Percentiles rank a stretch among this genome's conserved stretches.
phyloP scores from a whole-genome alignment of 331 rosid species.

The Saraca asoca region DNA sequence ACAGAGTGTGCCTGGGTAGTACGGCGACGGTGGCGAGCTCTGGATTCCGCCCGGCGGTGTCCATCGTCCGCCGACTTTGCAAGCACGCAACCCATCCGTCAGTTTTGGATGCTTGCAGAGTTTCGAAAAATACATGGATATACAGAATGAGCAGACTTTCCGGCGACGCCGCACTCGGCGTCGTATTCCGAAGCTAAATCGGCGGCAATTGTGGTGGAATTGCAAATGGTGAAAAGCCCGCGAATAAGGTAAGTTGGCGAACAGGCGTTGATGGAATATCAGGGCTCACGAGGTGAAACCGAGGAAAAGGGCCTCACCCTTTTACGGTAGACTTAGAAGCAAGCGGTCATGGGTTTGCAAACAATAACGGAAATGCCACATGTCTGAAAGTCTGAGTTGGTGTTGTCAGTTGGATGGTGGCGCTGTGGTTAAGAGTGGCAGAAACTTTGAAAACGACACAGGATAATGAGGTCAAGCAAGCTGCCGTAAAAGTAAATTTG shows the following conservation, averaged over 20 bases:
- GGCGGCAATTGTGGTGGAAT: slow-evolving; percentile 10
- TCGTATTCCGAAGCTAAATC: not conserved
- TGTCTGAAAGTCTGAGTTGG: slow-evolving; percentile 42
- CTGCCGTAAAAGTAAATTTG: slow-evolving; percentile 25
- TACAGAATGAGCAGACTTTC: not conserved
- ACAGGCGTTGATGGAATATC: not conserved
- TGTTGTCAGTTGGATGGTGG: slow-evolving; percentile 51
- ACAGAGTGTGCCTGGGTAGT: slow-evolving; percentile 24
- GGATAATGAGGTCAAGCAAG: slow-evolving; percentile 31
- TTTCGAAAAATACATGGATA: slow-evolving; percentile 45
- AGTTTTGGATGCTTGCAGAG: slow-evolving; percentile 33
- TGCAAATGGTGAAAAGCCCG: slow-evolving; percentile 1
- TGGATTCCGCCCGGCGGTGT: slow-evolving; percentile 28
- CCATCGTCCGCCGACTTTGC: slow-evolving; percentile 42
- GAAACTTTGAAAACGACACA: slow-evolving; percentile 33
- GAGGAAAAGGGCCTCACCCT: not conserved
- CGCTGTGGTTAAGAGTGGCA: not conserved
- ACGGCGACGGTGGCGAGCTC: slow-evolving; percentile 42
- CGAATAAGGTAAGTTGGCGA: not conserved
- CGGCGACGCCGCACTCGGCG: not conserved
- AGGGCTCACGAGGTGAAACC: not conserved
- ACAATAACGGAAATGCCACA: slow-evolving; percentile 60
- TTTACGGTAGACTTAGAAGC: slow-evolving; percentile 17
- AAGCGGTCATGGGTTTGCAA: slow-evolving; percentile 29
- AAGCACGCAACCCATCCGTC: slow-evolving; percentile 89